Evolutionary conservation across 805 yeast genomes (phyloP), one percentile per base, ranked within the genome.

Genomic region (Myxozyma vanderwaltii): DNA sequence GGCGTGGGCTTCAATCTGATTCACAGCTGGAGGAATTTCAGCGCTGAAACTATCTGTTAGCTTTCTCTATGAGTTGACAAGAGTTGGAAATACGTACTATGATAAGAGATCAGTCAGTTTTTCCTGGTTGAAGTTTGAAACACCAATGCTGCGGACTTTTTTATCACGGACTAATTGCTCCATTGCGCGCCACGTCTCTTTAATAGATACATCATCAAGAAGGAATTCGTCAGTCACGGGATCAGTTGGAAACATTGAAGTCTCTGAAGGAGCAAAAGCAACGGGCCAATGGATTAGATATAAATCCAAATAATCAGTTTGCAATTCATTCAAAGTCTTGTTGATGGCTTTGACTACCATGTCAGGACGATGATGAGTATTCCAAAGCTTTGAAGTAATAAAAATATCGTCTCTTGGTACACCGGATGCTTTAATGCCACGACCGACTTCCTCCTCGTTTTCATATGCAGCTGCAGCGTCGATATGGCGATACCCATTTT

Each of bases 1-100:
- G 51, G 91, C 91, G 72, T 88, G 94, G 56, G 83, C 73, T 75
- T 89, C 95, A 58, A 86, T 78, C 76, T 89, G 95, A 74, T 85
- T 83, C 23, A 78, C 82, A 15, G 81, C 89, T 10, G 96, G 96
- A 17, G 77, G 79, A 46, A 81, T 72, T 29, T 81, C 54, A 81
- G 81, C 44, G 77, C 77, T 12, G 73, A 29, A 27, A 53, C n/a
- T 23, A 56, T 17, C 31, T 68, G 19, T 69, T 82, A 3, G 79
- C 79, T 41, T 38, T 38, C 4, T 15, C n/a, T 13, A 33, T 13
- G 21, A 15, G n/a, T 17, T 38, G 86, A 74, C 49, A 88, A 72
- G 69, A 88, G 80, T 71, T 85, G 82, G 75, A 61, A 55, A 35
- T 70, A 80, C 54, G 79, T 69, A 29, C 54, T 35, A 6, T 27